Conservation (phyloP, 768 basidiomycete species). For the Termitomyces sp. region DNA sequence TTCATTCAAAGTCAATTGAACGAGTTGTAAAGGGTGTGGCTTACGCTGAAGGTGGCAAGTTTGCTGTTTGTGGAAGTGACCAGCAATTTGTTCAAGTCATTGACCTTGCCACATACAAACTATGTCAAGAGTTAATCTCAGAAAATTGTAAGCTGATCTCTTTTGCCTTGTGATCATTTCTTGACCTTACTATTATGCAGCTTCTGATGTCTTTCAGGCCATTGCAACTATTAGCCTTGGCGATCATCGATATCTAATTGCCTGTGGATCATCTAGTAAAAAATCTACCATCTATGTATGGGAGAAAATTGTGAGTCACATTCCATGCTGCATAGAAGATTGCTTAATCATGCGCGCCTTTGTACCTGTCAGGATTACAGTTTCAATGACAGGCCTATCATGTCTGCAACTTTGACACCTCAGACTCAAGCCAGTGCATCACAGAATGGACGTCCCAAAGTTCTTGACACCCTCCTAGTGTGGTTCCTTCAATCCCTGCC, state of each 20-base stretch:
- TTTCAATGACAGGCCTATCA: background rate
- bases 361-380: background rate
- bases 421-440: background rate
- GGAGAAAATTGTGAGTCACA: conserved; percentile 2
- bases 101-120: conserved; percentile 1
- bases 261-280: background rate
- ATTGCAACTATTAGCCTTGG: background rate
- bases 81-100: background rate
- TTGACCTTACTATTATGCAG: background rate
- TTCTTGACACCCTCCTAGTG: background rate
- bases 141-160: background rate
- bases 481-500: background rate
- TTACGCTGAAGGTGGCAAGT: conserved; percentile 8
- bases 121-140: background rate
- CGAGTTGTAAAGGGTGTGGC: conserved; percentile 8
- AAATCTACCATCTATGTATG: conserved; percentile 1
- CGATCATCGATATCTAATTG: conserved; percentile 4
- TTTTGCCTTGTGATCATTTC: background rate
- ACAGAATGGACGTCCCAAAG: background rate
- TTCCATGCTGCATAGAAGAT: no score
- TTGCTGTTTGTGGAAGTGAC: conserved; percentile 13
- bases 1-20: conserved; percentile 1
- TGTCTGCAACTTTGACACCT: background rate
- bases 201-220: conserved; percentile 6
- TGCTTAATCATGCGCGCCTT: no score